These are phyloP conservation scores for Tillandsia fasciculata DNA, from an alignment of 176 grass and related monocot species.

Conservation along the genomic window DNA sequence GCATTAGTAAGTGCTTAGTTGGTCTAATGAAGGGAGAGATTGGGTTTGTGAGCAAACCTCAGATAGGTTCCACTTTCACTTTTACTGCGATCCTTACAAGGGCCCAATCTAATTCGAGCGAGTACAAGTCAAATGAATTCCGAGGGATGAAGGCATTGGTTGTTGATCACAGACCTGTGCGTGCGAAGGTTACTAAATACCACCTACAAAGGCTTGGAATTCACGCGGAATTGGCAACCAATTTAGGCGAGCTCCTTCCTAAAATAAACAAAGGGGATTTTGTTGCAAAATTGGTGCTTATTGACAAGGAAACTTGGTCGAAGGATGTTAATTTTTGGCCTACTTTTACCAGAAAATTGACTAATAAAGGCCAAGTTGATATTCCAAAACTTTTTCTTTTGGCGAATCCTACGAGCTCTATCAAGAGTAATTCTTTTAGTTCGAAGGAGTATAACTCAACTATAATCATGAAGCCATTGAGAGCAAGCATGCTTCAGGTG, in stretches of 20 bases:
- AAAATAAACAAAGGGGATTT: slow-evolving; percentile 37
- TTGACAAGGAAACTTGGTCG: slow-evolving; percentile 78
- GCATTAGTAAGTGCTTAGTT: slow-evolving; percentile 97
- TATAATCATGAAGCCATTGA: slow-evolving; percentile 86
- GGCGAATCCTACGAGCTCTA: slow-evolving; percentile 45
- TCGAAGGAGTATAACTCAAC: slow-evolving; percentile 50
- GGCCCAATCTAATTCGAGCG: slow-evolving; percentile 25
- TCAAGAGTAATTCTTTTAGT: slow-evolving; percentile 37
- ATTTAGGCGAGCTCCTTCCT: slow-evolving; percentile 46
- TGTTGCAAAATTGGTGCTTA: slow-evolving; percentile 57
- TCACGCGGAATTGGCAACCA: slow-evolving; percentile 43
- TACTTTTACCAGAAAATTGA: slow-evolving; percentile 46
- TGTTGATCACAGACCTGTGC: slow-evolving; percentile 60
- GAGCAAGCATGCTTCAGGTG: slow-evolving; percentile 83
- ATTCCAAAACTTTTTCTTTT: slow-evolving; percentile 73
- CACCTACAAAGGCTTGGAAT: slow-evolving; percentile 87
- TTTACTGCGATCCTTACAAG: slow-evolving; percentile 64
- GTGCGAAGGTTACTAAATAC: slow-evolving; percentile 73
- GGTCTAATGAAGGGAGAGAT: slow-evolving; percentile 98
- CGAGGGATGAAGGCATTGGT: slow-evolving; percentile 76
- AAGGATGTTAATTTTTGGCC: slow-evolving; percentile 44
- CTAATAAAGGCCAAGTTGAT: slow-evolving; percentile 37
- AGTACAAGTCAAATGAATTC: slow-evolving; percentile 45
- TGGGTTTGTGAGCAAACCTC: slow-evolving; percentile 54
- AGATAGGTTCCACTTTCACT: slow-evolving; percentile 88